Percentiles rank a stretch among this genome's conserved stretches.
phyloP scores from a whole-genome alignment of 306 rosid species.

The Lathyrus aphaca region DNA sequence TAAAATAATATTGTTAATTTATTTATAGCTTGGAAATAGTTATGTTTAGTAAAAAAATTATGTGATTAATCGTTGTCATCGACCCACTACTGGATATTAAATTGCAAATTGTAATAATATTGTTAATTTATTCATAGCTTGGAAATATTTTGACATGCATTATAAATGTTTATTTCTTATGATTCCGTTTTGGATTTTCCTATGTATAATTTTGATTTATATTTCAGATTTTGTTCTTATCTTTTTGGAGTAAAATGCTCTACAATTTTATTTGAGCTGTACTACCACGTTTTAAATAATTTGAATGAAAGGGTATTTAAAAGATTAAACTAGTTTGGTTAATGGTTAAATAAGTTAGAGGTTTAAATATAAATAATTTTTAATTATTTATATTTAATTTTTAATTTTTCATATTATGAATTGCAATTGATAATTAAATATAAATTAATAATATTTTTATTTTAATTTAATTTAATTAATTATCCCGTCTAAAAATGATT shows the following conservation, averaged over 20 bases:
- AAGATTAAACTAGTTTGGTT: no score
- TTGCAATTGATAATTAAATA: no score
- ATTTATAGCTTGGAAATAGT: no score
- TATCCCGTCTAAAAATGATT: not conserved
- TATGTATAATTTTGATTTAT: not conserved
- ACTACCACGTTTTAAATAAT: not conserved
- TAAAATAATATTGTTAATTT: no score
- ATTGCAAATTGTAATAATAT: not conserved
- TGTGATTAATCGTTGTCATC: not conserved
- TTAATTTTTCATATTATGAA: not conserved
- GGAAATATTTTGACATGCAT: not conserved
- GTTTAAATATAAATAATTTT: no score
- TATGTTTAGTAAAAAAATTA: no score
- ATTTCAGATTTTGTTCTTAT: not conserved
- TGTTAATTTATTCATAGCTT: not conserved
- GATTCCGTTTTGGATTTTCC: no score
- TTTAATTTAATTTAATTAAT: not conserved
- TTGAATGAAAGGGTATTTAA: not conserved
- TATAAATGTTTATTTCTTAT: not conserved
- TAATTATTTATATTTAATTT: no score
- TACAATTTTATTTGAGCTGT: not conserved
- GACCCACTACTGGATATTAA: constrained; percentile 1
- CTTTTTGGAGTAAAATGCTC: not conserved
- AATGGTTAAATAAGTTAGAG: no score
- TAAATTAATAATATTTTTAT: not conserved